These are phyloP conservation scores for Torrubiella hemipterigena DNA, from an alignment of 2,329 filamentous ascomycete species.

Conservation along the genomic window DNA sequence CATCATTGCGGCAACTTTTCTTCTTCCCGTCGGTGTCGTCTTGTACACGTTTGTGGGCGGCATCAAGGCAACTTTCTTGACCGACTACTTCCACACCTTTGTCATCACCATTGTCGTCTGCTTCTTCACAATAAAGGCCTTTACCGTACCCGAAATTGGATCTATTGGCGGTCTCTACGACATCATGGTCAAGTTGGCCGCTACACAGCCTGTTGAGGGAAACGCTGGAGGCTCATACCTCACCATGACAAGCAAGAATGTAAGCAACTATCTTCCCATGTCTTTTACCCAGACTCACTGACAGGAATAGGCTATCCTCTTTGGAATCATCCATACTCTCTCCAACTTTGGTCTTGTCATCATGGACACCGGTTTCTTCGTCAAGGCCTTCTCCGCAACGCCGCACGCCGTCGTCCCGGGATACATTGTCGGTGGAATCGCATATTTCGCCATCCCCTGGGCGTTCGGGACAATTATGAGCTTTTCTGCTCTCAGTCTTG, in stretches of 20 bases:
- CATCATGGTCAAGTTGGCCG: conserved; percentile 30
- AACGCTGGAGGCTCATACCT: conserved; percentile 42
- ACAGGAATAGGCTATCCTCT: conserved; percentile 27
- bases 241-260: conserved; percentile 41
- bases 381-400: conserved; percentile 37
- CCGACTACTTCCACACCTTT: conserved; percentile 42
- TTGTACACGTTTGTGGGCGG: conserved; percentile 26
- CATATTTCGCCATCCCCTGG: conserved; percentile 43
- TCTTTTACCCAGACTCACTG: not conserved
- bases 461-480: conserved; percentile 38
- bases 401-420: conserved; percentile 35
- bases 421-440: conserved; percentile 39
- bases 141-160: conserved; percentile 31
- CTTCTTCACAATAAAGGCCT: conserved; percentile 33
- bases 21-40: conserved; percentile 25
- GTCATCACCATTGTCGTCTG: conserved; percentile 40
- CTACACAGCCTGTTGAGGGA: conserved; percentile 32
- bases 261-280: conserved; percentile 9
- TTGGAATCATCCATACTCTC: conserved; percentile 34
- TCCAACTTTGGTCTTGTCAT: conserved; percentile 41
- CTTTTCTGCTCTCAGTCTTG: conserved; percentile 32
- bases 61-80: conserved; percentile 30
- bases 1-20: conserved; percentile 35
- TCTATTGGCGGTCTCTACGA: conserved; percentile 37
- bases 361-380: conserved; percentile 41